Conservation (phyloP, 129 eudicot genomes). For the Tagetes erecta region DNA sequence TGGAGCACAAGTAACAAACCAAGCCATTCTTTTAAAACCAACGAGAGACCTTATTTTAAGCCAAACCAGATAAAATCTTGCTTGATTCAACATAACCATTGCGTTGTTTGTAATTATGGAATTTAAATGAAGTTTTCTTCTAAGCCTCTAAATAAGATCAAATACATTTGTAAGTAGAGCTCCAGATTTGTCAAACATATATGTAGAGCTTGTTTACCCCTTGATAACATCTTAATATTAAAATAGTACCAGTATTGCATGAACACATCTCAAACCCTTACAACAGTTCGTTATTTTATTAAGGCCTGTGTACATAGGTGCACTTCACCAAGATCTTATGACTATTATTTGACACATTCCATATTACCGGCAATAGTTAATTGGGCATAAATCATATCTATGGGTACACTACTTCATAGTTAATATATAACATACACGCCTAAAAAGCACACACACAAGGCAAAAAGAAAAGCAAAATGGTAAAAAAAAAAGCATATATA, state of each 20-base stretch:
- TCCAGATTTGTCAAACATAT: neutral
- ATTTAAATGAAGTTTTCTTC: neutral
- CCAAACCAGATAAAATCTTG: neutral
- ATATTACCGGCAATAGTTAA: neutral
- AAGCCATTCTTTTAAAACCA: neutral
- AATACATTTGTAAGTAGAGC: neutral
- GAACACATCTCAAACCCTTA: neutral
- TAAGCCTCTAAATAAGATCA: neutral
- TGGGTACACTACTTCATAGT: neutral
- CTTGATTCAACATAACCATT: neutral
- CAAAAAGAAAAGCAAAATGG: neutral
- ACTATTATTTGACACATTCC: neutral
- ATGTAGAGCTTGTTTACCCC: neutral
- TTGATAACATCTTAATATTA: neutral
- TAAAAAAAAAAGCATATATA: neutral
- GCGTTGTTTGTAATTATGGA: neutral
- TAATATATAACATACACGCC: neutral
- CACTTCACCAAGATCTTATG: neutral
- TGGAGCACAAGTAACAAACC: constrained; percentile 9
- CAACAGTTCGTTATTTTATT: neutral
- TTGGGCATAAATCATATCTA: neutral
- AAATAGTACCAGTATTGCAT: neutral
- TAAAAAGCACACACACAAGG: neutral
- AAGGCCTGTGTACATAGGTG: neutral
- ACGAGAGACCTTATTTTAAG: neutral